Base-by-base conservation (phyloP, 371 early-diverging fungal species). In the Encephalitozoon intestinalis region DNA sequence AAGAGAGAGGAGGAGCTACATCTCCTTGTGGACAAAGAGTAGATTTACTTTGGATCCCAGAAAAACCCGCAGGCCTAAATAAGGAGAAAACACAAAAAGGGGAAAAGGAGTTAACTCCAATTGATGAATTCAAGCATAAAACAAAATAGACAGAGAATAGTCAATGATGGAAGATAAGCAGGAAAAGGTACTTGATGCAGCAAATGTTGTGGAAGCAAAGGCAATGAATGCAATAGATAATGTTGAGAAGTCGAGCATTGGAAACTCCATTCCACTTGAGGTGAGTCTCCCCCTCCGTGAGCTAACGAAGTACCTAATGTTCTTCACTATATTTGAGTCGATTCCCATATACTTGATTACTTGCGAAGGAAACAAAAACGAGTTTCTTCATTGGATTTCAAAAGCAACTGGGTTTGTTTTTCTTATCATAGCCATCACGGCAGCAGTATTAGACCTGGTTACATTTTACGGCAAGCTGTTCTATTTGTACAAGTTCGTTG, bases 201-300 rank as follows among this genome's bases (percentile, higher is more conserved):
- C 64, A 53, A 46, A 63, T 54, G 66, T n/a, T 49, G 76, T 64
- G 12, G 76, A 76, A 26, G 31, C 44, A 49, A 76, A 76, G 46
- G 64, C 63, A 28, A 63, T 39, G 21, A 21, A 69, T 6, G 34
- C 63, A 30, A 44, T 76, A 50, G 52, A 64, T 28, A 69, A 69
- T 41, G 53, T 71, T 15, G 75, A 73, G 40, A 65, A 68, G 8
- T 64, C 75, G 3, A 53, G 50, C 1, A 4, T 79, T 25, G 75
- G 70, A 39, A 64, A 39, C n/a, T 53, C 58, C 39, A 26, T 79
- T 41, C 79, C 79, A 39, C 73, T 70, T 23, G 53, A 69, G 23
- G 37, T 79, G 41, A 40, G 46, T 28, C 40, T 79, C 21, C 58
- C 64, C n/a, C 54, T 79, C 7, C 30, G 12, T 4, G 79, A 79